phyloP scores from a whole-genome alignment of 2,329 filamentous ascomycete species.

The Beauveria sp. region DNA sequence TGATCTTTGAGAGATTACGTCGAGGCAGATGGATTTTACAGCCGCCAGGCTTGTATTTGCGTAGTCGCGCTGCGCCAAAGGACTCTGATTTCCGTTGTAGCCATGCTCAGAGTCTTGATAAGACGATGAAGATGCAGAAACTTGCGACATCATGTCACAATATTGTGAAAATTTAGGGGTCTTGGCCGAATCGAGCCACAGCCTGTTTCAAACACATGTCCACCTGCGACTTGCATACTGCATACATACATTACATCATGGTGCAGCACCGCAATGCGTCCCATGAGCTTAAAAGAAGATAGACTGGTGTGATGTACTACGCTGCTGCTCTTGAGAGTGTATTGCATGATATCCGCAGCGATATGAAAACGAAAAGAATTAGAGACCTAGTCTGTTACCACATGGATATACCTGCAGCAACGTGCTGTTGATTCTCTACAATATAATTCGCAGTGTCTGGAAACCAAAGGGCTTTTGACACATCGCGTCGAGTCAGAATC shows the following conservation, averaged over 20 bases:
- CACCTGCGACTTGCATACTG: slow-evolving; percentile 19
- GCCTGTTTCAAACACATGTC: slow-evolving; percentile 34
- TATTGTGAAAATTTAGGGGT: slow-evolving; percentile 29
- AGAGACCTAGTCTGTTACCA: slow-evolving; percentile 30
- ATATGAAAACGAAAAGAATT: slow-evolving; percentile 19
- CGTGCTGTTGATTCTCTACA: slow-evolving; percentile 25
- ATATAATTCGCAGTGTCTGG: slow-evolving; percentile 21
- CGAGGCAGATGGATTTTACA: slow-evolving; percentile 22
- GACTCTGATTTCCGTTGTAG: slow-evolving; percentile 25
- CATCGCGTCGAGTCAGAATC: slow-evolving; percentile 13
- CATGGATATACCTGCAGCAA: slow-evolving; percentile 33
- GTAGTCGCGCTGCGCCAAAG: slow-evolving; percentile 22
- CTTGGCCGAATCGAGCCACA: slow-evolving; percentile 25
- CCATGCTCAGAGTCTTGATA: slow-evolving; percentile 21
- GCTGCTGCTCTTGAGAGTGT: slow-evolving; percentile 26
- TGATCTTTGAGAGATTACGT: slow-evolving; percentile 14
- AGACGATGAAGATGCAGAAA: slow-evolving; percentile 24
- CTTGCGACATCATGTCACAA: slow-evolving; percentile 23
- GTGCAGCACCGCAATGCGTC: slow-evolving; percentile 14
- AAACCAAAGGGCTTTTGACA: slow-evolving; percentile 29
- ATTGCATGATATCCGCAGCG: slow-evolving; percentile 30
- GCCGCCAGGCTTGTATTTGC: slow-evolving; percentile 25
- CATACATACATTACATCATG: slow-evolving; percentile 31
- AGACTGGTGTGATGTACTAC: slow-evolving; percentile 14
- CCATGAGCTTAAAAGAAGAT: slow-evolving; percentile 18